Evolutionary conservation across 371 early-diverging fungal genomes (phyloP), one percentile per base, ranked within the genome.

Genomic region (Mucor saturninus): DNA sequence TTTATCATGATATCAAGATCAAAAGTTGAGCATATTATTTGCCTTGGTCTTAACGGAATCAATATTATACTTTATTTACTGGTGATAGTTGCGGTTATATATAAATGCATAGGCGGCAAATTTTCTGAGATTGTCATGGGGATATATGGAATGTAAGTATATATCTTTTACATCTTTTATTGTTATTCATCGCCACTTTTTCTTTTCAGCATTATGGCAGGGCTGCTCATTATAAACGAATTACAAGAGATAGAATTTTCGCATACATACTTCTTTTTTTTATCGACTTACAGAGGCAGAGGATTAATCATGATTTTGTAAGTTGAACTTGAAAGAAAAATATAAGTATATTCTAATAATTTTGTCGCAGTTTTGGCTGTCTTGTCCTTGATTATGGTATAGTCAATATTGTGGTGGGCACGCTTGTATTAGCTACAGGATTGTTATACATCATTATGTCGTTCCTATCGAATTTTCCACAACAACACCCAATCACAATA

Each of bases 261-360:
- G 1, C 50, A 54, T 13, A 59, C 57, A 3, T 76, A 79, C 32
- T 72, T 74, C 52, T 61, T 61, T 15, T 79, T 79, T 57, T 49
- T 79, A 15, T 51, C 73, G 8, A 59, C 69, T 4, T 75, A 74
- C 30, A 54, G 75, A 56, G 80, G 80, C 11, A 73, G 80, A 38
- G 74, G 80, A 6, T 49, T 76, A 51, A 38, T 74, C 4, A 69
- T 79, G 59, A 63, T 76, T n/a, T 79, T 79, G 80, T 79, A 76
- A 67, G 73, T 54, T 2, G 5, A 38, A 50, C 0, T 13, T 26
- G 28, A 48, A 21, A 28, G 9, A 28, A 11, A 21, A 21, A 21
- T 1, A 21, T 0, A 21, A 21, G 14, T 14, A 9, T 49, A 21
- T 46, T 46, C 7, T 46, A n/a, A 5, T 15, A 15, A 30, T 7